Evolutionary conservation across 2,329 filamentous ascomycete species (phyloP), one percentile per base, ranked within the genome.

Genomic region (Hymenoscyphus salicellus): DNA sequence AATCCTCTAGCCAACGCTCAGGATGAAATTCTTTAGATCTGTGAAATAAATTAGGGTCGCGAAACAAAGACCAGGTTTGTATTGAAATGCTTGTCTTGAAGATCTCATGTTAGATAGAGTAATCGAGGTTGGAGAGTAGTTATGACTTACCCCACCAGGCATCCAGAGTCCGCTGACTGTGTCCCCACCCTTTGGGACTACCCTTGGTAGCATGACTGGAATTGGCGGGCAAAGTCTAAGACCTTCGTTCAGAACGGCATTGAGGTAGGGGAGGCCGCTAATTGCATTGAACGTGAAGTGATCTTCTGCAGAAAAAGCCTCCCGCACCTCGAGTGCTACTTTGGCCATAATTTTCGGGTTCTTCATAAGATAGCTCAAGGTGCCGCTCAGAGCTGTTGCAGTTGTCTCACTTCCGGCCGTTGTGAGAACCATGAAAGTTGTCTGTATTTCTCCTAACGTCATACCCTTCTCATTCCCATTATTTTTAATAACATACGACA

Each of bases 161-260:
- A 52, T 20, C n/a, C 11, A 52, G 46, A 52, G 6, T 52, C 43
- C 46, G n/a, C 46, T 2, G 23, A 52, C 46, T 52, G 46, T 52
- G 7, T 23, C 23, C 11, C 46, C 46, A 23, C n/a, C 46, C 11
- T 7, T 26, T 8, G 46, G 46, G 11, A 52, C 46, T 8, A 20
- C 23, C n/a, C 64, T 46, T 23, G 64, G 61, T 20, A 63, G 28
- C 11, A 26, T 61, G 20, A 16, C 14, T 26, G 56, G 26, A 46
- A 38, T 36, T n/a, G 62, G 65, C 17, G 62, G 62, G 26, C 33
- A 64, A 11, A 62, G 28, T 17, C 62, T 38, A 17, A 66, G 26
- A 14, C 58, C 30, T 33, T 66, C 62, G 23, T 58, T 75, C 43
- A 81, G 74, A 62, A 77, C 79, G 5, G 78, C 79, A 6, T 72